These are phyloP conservation scores for Monilinia aucupariae DNA, from an alignment of 2,329 filamentous ascomycete genomes.

Conservation along the genomic window DNA sequence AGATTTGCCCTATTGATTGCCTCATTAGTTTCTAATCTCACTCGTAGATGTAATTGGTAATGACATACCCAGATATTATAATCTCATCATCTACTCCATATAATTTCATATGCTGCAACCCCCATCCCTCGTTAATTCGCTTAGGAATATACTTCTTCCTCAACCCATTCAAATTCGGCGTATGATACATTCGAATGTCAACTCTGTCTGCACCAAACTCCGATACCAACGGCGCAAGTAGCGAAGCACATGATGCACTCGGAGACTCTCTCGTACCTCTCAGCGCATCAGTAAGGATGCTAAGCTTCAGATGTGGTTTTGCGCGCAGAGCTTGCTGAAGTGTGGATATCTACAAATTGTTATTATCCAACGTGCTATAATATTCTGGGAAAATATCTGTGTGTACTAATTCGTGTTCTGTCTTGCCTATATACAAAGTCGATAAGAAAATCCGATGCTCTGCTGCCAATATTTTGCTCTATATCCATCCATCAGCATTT, in stretches of 20 bases:
- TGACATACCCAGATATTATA: slow-evolving; percentile 74
- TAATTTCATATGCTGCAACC: slow-evolving; percentile 97
- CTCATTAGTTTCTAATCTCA: background rate
- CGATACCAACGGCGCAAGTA: slow-evolving; percentile 74
- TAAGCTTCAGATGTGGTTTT: slow-evolving; percentile 74
- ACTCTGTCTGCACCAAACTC: slow-evolving; percentile 83
- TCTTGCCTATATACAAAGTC: slow-evolving; percentile 95
- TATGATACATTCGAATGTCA: slow-evolving; percentile 96
- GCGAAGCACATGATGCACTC: slow-evolving; percentile 76
- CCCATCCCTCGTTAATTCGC: slow-evolving; percentile 97
- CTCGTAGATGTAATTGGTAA: background rate
- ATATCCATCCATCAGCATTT: slow-evolving; percentile 31
- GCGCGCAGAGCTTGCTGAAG: slow-evolving; percentile 67
- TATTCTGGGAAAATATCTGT: slow-evolving; percentile 1
- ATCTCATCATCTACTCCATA: slow-evolving; percentile 95
- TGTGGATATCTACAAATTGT: slow-evolving; percentile 56
- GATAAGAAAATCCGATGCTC: slow-evolving; percentile 80
- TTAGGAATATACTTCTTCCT: slow-evolving; percentile 79
- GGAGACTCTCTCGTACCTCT: slow-evolving; percentile 89
- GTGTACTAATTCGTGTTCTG: slow-evolving; percentile 68
- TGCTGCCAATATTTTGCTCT: slow-evolving; percentile 77
- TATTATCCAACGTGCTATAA: slow-evolving; percentile 2
- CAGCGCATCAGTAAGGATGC: slow-evolving; percentile 85
- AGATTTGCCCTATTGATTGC: slow-evolving; percentile 63
- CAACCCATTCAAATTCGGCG: slow-evolving; percentile 84